Evolutionary conservation across 2,329 filamentous ascomycete species (phyloP).

Genomic region (Scopulariopsis brevicaulis): DNA sequence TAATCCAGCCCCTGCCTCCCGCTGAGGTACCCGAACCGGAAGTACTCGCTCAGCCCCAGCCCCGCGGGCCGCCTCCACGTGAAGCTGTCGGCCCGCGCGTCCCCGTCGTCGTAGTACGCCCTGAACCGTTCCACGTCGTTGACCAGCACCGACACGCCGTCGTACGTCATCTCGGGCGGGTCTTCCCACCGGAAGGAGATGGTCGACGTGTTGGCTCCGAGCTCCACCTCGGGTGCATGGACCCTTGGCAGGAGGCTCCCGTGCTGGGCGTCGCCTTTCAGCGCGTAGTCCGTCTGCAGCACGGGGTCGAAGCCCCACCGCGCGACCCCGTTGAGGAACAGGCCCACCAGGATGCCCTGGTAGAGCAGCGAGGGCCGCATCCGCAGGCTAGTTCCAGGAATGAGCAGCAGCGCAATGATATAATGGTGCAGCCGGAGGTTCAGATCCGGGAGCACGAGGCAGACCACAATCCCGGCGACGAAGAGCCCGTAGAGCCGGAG

Average conservation of each 20-base stretch:
- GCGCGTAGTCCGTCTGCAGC: slow-evolving; percentile 64
- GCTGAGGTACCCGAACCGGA: slow-evolving; percentile 64
- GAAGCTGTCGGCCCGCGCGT: slow-evolving; percentile 32
- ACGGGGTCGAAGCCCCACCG: slow-evolving; percentile 90
- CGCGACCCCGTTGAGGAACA: slow-evolving; percentile 90
- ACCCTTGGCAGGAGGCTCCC: slow-evolving; percentile 50
- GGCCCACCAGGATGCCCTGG: slow-evolving; percentile 77
- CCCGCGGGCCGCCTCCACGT: slow-evolving; percentile 44
- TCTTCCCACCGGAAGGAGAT: slow-evolving; percentile 50
- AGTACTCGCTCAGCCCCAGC: slow-evolving; percentile 52
- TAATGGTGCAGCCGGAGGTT: slow-evolving; percentile 91
- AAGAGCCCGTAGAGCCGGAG: slow-evolving; percentile 68
- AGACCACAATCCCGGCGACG: slow-evolving; percentile 52
- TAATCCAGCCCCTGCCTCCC: slow-evolving; percentile 58
- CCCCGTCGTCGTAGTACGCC: slow-evolving; percentile 53
- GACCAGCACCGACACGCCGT: slow-evolving; percentile 70
- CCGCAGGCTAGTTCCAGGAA: slow-evolving; percentile 82
- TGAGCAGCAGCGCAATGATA: slow-evolving; percentile 72
- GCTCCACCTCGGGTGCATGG: slow-evolving; percentile 30
- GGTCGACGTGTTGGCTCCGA: slow-evolving; percentile 41
- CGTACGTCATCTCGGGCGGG: slow-evolving; percentile 39
- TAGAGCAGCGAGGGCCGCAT: slow-evolving; percentile 77
- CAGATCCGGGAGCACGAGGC: slow-evolving; percentile 63
- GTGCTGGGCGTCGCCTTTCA: slow-evolving; percentile 57
- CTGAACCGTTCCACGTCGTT: slow-evolving; percentile 77